Percentiles rank a stretch among this genome's conserved stretches.
These are phyloP conservation scores for Magnusiomyces ingens DNA, from an alignment of 1,139 yeast species.

Conservation along the genomic window DNA sequence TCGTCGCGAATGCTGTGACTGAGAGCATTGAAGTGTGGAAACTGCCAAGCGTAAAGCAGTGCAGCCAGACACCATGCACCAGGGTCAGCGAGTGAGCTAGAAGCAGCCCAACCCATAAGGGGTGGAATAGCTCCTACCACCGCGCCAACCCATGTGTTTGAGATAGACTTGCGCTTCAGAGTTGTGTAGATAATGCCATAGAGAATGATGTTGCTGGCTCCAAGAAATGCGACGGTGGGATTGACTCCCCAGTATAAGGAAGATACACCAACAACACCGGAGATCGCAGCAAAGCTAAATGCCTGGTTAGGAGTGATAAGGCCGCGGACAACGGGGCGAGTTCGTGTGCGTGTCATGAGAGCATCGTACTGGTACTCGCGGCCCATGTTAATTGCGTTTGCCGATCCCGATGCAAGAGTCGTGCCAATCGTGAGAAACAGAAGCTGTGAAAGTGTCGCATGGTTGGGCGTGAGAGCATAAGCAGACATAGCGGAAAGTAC, in stretches of 20 bases:
- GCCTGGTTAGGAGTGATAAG: conserved; percentile 70
- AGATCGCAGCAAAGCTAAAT: conserved; percentile 62
- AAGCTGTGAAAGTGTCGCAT: conserved; percentile 63
- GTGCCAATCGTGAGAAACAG: conserved; percentile 77
- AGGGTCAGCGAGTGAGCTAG: conserved; percentile 69
- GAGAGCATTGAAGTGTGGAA: conserved; percentile 92
- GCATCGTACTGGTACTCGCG: conserved; percentile 88
- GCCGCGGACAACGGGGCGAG: conserved; percentile 89
- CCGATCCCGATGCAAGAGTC: conserved; percentile 82
- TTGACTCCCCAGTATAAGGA: conserved; percentile 77
- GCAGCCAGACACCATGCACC: conserved; percentile 96
- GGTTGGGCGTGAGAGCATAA: conserved; percentile 82
- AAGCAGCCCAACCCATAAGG: conserved; percentile 99
- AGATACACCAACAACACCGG: conserved; percentile 66
- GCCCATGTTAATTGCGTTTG: conserved; percentile 96
- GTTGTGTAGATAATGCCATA: conserved; percentile 92
- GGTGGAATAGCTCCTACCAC: conserved; percentile 98
- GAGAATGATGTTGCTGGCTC: conserved; percentile 66
- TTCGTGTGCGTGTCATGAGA: conserved; percentile 81
- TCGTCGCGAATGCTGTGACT: conserved; percentile 85
- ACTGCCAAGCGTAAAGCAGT: conserved; percentile 93
- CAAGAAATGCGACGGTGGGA: conserved; percentile 72
- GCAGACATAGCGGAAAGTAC: conserved; percentile 90
- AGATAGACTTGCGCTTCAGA: conserved; percentile 71
- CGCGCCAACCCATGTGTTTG: conserved; percentile 98